phyloP scores from a whole-genome alignment of 1,284 basidiomycete genomes.

The Rhodotorula sp. region DNA sequence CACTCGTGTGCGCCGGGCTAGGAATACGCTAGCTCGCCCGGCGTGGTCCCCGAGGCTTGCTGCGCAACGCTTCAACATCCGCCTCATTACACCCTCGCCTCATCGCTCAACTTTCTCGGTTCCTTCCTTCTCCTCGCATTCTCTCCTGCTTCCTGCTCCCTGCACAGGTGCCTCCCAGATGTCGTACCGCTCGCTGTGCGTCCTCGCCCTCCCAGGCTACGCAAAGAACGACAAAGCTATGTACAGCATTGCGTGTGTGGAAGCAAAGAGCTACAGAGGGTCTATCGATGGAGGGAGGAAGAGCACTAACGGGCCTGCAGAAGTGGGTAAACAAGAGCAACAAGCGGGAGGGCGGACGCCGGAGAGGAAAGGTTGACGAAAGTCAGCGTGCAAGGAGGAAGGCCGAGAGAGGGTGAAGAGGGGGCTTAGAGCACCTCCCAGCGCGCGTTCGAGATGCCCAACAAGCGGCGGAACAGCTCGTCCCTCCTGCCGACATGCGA shows the following conservation, averaged over 20 bases:
- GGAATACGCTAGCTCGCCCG: too few species aligned
- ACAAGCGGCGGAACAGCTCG: conserved; percentile 53
- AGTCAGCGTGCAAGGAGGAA: background rate
- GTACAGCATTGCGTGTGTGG: background rate
- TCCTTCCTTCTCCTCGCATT: too few species aligned
- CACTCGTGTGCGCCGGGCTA: too few species aligned
- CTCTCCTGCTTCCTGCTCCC: too few species aligned
- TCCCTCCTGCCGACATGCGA: conserved; percentile 53
- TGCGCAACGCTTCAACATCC: too few species aligned
- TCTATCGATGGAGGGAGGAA: background rate
- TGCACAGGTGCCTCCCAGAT: too few species aligned
- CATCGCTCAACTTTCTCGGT: too few species aligned
- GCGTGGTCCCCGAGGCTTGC: too few species aligned
- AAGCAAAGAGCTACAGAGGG: background rate
- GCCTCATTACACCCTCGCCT: too few species aligned
- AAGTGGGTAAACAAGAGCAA: background rate
- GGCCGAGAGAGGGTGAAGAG: too few species aligned
- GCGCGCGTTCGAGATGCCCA: conserved; percentile 51
- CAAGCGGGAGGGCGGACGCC: background rate
- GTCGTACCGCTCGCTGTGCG: too few species aligned
- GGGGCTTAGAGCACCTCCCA: conserved; percentile 52
- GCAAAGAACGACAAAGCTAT: background rate
- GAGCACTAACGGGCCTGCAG: background rate
- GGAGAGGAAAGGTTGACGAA: background rate
- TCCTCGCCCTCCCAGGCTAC: too few species aligned